Percentiles rank a stretch among this genome's conserved stretches.
phyloP scores from a whole-genome alignment of 2,329 filamentous ascomycete genomes.

The Fusarium nygamai region DNA sequence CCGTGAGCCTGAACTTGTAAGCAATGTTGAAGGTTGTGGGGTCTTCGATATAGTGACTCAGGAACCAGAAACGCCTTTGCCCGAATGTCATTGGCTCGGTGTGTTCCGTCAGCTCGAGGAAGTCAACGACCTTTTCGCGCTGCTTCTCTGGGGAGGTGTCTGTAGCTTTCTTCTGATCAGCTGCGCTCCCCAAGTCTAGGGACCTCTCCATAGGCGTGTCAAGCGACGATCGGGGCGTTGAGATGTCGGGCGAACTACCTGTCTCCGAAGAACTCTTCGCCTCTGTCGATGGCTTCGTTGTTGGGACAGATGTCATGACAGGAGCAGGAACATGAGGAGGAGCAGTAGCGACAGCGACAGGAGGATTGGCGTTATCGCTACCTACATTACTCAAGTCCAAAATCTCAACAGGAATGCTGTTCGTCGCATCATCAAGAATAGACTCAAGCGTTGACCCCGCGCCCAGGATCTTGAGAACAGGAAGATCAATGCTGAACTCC shows the following conservation, averaged over 20 bases:
- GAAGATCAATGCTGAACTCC: conserved; percentile 54
- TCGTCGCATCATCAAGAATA: neutral
- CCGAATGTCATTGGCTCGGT: neutral
- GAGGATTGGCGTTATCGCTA: neutral
- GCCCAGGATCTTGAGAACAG: conserved; percentile 52
- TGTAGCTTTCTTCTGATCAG: neutral
- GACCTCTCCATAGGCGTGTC: neutral
- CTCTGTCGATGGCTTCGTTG: neutral
- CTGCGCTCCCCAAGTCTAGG: neutral
- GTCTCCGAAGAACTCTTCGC: neutral
- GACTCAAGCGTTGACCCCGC: neutral
- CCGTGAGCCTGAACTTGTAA: neutral
- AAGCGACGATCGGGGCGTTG: neutral
- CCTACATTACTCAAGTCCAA: neutral
- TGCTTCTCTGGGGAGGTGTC: neutral
- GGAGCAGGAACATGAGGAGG: neutral
- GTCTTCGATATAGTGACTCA: neutral
- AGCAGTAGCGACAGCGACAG: neutral
- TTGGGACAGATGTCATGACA: neutral
- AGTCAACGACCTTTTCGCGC: neutral
- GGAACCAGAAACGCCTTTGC: neutral
- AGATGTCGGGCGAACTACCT: neutral
- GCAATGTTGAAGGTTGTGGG: neutral
- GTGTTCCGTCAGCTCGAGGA: neutral
- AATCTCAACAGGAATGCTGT: neutral